Percentiles rank a stretch among this genome's conserved stretches.
Conservation (phyloP, 78 protist species). For the Kipferlia bialata region DNA sequence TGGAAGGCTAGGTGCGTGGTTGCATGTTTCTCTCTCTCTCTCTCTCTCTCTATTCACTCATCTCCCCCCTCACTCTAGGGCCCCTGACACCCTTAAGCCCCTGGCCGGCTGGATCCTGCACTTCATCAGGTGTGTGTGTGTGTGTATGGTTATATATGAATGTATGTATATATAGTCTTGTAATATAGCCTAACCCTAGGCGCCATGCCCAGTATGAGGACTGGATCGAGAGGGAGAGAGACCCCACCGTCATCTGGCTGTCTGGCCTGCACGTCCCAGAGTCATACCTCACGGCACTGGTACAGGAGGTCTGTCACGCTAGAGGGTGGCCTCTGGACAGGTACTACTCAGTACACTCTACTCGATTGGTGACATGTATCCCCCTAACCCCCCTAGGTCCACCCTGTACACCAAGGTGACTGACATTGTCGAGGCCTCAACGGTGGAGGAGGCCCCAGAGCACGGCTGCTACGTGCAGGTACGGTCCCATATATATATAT, state of each 20-base stretch:
- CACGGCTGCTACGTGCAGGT: slow-evolving; percentile 68
- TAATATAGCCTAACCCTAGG: too few relatives aligned
- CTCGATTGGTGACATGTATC: too few relatives aligned
- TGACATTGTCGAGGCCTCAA: not conserved
- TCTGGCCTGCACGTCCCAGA: slow-evolving; percentile 78
- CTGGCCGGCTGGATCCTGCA: slow-evolving; percentile 52
- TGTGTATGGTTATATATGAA: too few relatives aligned
- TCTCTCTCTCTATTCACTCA: too few relatives aligned
- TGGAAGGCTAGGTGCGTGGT: too few relatives aligned
- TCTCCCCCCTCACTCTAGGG: not conserved
- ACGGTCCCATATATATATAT: too few relatives aligned
- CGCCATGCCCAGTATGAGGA: slow-evolving; percentile 46
- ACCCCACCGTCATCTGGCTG: slow-evolving; percentile 74
- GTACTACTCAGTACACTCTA: slow-evolving; percentile 43
- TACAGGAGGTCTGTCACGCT: slow-evolving; percentile 69
- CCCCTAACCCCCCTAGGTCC: too few relatives aligned
- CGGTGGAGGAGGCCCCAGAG: slow-evolving; percentile 19
- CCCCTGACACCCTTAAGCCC: slow-evolving; percentile 4
- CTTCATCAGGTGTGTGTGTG: too few relatives aligned
- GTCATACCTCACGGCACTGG: slow-evolving; percentile 65
- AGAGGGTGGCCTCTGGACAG: slow-evolving; percentile 77
- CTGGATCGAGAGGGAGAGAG: slow-evolving; percentile 46
- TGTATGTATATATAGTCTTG: too few relatives aligned
- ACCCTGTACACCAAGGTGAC: slow-evolving; percentile 35
- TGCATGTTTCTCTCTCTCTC: too few relatives aligned